Percentiles rank a stretch among this genome's conserved stretches.
phyloP scores from a whole-genome alignment of 176 grass and related monocot genomes.

The Metroxylon sagu region DNA sequence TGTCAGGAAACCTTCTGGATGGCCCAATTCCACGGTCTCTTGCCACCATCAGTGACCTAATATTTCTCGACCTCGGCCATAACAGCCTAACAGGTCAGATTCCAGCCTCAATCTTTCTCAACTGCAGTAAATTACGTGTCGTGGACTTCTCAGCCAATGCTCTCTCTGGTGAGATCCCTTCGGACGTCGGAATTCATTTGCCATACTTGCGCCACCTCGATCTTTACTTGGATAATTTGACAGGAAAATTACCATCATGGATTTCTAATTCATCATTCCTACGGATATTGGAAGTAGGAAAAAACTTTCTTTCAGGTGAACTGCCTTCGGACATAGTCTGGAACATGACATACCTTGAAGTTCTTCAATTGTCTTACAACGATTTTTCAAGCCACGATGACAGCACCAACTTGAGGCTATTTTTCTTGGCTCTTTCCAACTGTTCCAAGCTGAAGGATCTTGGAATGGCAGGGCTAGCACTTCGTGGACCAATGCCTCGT shows the following conservation, averaged over 20 bases:
- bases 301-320: slow-evolving; percentile 43
- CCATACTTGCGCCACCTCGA: background rate
- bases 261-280: slow-evolving; percentile 38
- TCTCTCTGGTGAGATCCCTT: slow-evolving; percentile 44
- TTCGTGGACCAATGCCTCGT: slow-evolving; percentile 43
- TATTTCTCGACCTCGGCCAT: too few relatives aligned
- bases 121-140: slow-evolving; percentile 23
- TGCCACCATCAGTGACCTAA: slow-evolving; percentile 6
- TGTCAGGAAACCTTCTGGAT: slow-evolving; percentile 27
- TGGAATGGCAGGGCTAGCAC: slow-evolving; percentile 29
- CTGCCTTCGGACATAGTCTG: slow-evolving; percentile 36
- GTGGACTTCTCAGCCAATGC: slow-evolving; percentile 36
- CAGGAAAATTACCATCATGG: slow-evolving; percentile 50
- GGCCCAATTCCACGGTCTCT: slow-evolving; percentile 46
- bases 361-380: slow-evolving; percentile 57
- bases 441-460: slow-evolving; percentile 43
- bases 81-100: slow-evolving; percentile 30
- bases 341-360: background rate
- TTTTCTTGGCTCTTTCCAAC: slow-evolving; percentile 58
- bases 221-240: slow-evolving; percentile 54
- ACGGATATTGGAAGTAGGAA: slow-evolving; percentile 30
- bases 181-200: background rate
- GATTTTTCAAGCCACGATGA: slow-evolving; percentile 33
- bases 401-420: slow-evolving; percentile 60
- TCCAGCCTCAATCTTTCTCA: slow-evolving; percentile 38